A percentile compares a stretch with the other conserved stretches of the same genome.
phyloP scores from a whole-genome alignment of 129 eudicot species.

The Ambrosia trifida region DNA sequence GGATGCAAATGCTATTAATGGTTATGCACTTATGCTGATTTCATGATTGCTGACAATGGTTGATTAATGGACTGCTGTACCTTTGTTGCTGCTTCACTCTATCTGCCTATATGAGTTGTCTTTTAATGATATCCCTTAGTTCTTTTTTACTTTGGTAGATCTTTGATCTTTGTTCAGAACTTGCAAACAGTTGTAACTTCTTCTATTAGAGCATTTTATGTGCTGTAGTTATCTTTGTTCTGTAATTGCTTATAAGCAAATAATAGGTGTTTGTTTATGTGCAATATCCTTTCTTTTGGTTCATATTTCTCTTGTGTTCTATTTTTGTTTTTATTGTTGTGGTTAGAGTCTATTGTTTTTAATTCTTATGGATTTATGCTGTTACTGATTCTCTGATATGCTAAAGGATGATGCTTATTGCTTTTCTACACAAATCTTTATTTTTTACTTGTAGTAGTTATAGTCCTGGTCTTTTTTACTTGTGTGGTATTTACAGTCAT shows the following conservation, averaged over 20 bases:
- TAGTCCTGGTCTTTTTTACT: no score
- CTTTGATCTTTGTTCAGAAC: constrained; percentile 34
- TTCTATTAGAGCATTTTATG: constrained; percentile 7
- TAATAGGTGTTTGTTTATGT: constrained; percentile 24
- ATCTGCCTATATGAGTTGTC: constrained; percentile 60
- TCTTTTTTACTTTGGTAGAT: constrained; percentile 30
- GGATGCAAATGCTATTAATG: constrained; percentile 88
- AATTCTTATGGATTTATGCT: neutral
- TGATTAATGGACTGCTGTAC: constrained; percentile 85
- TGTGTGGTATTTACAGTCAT: no score
- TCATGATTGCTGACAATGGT: constrained; percentile 78
- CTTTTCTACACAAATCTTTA: no score
- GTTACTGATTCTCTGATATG: neutral
- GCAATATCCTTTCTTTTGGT: constrained; percentile 6
- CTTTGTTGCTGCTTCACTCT: constrained; percentile 84
- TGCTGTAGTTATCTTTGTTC: constrained; percentile 21
- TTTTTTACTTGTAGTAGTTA: no score
- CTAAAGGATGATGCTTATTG: neutral
- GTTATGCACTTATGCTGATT: constrained; percentile 61
- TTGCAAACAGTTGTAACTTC: constrained; percentile 26
- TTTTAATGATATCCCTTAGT: constrained; percentile 42
- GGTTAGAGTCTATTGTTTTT: neutral
- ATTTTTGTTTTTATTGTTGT: neutral
- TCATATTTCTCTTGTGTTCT: constrained; percentile 6
- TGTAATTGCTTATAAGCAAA: neutral